Percentiles rank a stretch among this genome's conserved stretches.
Evolutionary conservation across 768 basidiomycete genomes (phyloP).

Genomic region (Lyophyllum shimeji): DNA sequence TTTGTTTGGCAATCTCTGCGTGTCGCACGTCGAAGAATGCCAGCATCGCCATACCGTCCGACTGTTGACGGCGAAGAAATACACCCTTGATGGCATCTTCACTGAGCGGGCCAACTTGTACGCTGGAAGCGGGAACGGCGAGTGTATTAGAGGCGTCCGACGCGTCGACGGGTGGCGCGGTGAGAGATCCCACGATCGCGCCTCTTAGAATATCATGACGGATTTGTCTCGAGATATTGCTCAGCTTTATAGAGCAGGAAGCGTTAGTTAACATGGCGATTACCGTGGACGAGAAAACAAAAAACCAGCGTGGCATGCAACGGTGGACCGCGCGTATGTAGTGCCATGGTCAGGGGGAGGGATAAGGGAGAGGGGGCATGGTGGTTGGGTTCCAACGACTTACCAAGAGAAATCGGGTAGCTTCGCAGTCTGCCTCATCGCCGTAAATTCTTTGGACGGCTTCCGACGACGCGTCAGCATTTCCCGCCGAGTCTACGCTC

Average conservation of each 20-base stretch:
- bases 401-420: slow-evolving; percentile 38
- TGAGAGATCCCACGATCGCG: slow-evolving; percentile 25
- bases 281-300: background rate
- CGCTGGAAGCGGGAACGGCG: background rate
- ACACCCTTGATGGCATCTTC: slow-evolving; percentile 51
- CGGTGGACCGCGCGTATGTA: background rate
- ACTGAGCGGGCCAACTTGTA: slow-evolving; percentile 2
- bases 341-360: too few species aligned
- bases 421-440: slow-evolving; percentile 27
- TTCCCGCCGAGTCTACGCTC: slow-evolving; percentile 30
- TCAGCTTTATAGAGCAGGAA: slow-evolving; percentile 23
- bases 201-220: slow-evolving; percentile 25
- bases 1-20: slow-evolving; percentile 43
- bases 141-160: background rate
- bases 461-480: slow-evolving; percentile 18
- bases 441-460: slow-evolving; percentile 21
- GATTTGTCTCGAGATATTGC: slow-evolving; percentile 34
- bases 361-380: too few species aligned
- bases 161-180: slow-evolving; percentile 5
- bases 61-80: slow-evolving; percentile 48
- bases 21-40: slow-evolving; percentile 63
- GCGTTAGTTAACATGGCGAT: background rate
- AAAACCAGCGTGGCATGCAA: background rate
- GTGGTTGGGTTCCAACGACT: slow-evolving; percentile 10
- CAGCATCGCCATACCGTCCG: slow-evolving; percentile 53